A percentile compares a stretch with the other conserved stretches of the same genome.
phyloP scores from a whole-genome alignment of 1,284 basidiomycete species.

The Apiotrichum gamsii region DNA sequence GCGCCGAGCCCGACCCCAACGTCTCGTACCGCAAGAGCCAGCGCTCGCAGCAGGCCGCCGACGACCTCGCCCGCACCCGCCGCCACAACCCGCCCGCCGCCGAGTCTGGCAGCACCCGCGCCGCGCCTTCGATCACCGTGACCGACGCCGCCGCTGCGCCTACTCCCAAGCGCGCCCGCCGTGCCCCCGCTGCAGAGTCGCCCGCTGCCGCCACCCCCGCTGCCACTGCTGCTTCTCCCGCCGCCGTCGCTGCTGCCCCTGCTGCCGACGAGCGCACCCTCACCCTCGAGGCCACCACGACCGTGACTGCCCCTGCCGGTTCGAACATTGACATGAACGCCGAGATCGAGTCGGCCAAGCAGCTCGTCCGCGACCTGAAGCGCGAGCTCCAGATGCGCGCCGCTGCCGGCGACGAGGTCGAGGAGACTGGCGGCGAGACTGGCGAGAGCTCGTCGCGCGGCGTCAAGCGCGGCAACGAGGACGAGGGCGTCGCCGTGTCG shows the following conservation, averaged over 20 bases:
- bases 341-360: conserved; percentile 44
- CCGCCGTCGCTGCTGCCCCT: conserved; percentile 2
- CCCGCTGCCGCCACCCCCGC: not conserved
- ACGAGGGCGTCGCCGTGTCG: conserved; percentile 33
- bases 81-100: not conserved
- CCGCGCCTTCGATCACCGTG: conserved; percentile 9
- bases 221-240: not conserved
- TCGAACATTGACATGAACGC: conserved; percentile 36
- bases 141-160: conserved; percentile 22
- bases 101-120: conserved; percentile 1
- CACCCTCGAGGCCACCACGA: conserved; percentile 42
- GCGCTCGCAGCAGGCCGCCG: conserved; percentile 44
- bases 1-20: conserved; percentile 69
- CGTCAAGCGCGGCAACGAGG: conserved; percentile 36
- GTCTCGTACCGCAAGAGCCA: conserved; percentile 63
- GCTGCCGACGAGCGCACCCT: conserved; percentile 22
- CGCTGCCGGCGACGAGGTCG: conserved; percentile 39
- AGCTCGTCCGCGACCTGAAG: conserved; percentile 44
- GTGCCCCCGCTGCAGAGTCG: conserved; percentile 5
- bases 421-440: conserved; percentile 31
- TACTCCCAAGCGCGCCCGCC: conserved; percentile 35
- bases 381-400: conserved; percentile 33
- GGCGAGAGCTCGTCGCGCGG: conserved; percentile 30
- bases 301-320: conserved; percentile 37
- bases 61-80: conserved; percentile 27